phyloP scores from a whole-genome alignment of 441 rosid species.

The Arabidopsis lyrata region DNA sequence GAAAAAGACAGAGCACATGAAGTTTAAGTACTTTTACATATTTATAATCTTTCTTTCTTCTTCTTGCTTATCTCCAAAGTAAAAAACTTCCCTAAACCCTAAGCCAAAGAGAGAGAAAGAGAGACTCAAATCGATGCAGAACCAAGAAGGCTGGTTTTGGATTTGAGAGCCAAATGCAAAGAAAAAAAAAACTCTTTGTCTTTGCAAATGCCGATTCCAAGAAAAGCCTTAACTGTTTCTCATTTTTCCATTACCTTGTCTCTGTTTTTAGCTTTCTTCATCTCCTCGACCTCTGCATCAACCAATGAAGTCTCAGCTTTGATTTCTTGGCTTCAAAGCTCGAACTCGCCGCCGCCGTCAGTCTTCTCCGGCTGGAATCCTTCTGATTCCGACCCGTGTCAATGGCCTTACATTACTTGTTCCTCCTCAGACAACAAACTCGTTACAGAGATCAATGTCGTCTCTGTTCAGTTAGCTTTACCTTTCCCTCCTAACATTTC shows the following conservation, averaged over 20 bases:
- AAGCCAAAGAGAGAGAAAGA: constrained; percentile 35
- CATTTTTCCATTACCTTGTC: constrained; percentile 42
- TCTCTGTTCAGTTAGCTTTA: constrained; percentile 57
- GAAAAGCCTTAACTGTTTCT: constrained; percentile 58
- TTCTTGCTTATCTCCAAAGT: constrained; percentile 62
- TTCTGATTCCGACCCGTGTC: constrained; percentile 67
- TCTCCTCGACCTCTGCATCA: constrained; percentile 48
- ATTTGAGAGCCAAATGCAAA: constrained; percentile 55
- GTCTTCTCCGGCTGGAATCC: constrained; percentile 61
- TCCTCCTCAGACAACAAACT: constrained; percentile 47
- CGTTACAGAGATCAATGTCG: constrained; percentile 63
- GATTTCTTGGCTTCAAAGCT: constrained; percentile 64
- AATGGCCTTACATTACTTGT: constrained; percentile 66
- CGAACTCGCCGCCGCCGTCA: constrained; percentile 49
- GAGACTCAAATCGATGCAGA: constrained; percentile 64
- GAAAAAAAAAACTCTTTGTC: constrained; percentile 24
- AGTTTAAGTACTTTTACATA: constrained; percentile 24
- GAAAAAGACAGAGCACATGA: constrained; percentile 46
- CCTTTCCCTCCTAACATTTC: constrained; percentile 67
- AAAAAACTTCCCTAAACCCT: constrained; percentile 42
- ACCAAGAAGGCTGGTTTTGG: constrained; percentile 63
- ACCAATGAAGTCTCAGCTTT: constrained; percentile 56
- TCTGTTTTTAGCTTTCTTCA: constrained; percentile 44
- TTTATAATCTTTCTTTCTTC: constrained; percentile 26
- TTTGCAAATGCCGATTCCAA: constrained; percentile 69